Conservation (phyloP, 495 filamentous ascomycete genomes). For the Daldinia decipiens region DNA sequence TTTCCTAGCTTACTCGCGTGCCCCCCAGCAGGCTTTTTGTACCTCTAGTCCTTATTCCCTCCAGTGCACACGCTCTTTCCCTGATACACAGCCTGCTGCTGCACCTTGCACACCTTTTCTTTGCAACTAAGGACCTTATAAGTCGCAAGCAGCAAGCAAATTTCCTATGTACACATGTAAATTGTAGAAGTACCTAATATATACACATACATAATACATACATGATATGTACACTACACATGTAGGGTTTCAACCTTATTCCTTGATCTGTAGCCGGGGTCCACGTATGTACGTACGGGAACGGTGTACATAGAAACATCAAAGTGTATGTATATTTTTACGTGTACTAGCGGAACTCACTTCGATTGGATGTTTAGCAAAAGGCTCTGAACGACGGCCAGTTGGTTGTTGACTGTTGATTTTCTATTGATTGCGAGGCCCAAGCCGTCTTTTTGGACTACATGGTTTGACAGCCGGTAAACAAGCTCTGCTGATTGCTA, state of each 20-base stretch:
- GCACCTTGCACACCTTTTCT: conserved; percentile 20
- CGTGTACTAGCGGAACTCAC: not conserved
- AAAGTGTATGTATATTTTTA: not conserved
- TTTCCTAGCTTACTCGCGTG: conserved; percentile 31
- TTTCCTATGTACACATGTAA: not conserved
- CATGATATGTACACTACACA: conserved; percentile 2
- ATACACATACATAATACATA: no score
- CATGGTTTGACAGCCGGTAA: conserved; percentile 5
- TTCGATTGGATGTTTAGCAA: not conserved
- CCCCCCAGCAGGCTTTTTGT: conserved; percentile 21
- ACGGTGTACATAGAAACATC: conserved; percentile 1
- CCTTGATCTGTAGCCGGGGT: not conserved
- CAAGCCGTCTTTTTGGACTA: not conserved
- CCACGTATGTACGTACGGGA: not conserved
- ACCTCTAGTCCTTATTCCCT: conserved; percentile 5
- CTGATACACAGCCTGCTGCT: conserved; percentile 23
- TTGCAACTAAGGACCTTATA: not conserved
- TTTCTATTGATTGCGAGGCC: conserved; percentile 8
- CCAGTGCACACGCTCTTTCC: conserved; percentile 2
- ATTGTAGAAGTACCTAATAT: no score
- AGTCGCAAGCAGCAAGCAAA: conserved; percentile 6
- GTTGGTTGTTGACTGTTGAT: conserved; percentile 4
- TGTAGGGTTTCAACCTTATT: conserved; percentile 4
- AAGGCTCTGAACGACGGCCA: not conserved
- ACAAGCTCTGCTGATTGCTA: conserved; percentile 8